Evolutionary conservation across 2,329 filamentous ascomycete species (phyloP).

Genomic region (Alternaria arbusti): DNA sequence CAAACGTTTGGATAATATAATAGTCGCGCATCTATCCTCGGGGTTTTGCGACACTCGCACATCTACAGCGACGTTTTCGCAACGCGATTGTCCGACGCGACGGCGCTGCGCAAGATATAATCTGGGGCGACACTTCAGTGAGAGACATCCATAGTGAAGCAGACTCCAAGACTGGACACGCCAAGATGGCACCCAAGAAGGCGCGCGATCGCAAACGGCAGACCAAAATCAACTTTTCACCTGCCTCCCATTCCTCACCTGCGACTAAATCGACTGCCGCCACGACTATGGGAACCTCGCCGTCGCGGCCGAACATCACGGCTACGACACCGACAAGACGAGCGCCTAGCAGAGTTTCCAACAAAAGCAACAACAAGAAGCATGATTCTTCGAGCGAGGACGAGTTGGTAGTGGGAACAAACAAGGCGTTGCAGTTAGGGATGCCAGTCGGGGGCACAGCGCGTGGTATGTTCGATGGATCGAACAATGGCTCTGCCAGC

Average conservation of each 20-base stretch:
- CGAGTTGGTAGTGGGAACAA: constrained; percentile 24
- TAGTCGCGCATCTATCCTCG: not conserved
- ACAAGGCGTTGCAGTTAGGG: constrained; percentile 24
- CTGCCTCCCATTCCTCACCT: constrained; percentile 50
- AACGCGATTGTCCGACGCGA: constrained; percentile 10
- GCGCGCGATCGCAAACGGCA: constrained; percentile 43
- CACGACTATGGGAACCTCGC: constrained; percentile 6
- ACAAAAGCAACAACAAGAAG: constrained; percentile 1
- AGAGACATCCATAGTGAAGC: constrained; percentile 1
- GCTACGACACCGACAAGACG: constrained; percentile 25
- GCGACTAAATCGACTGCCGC: constrained; percentile 18
- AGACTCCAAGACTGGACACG: not conserved
- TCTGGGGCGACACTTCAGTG: not conserved
- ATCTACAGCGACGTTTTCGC: not conserved
- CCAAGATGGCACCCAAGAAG: constrained; percentile 35
- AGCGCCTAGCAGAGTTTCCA: constrained; percentile 18
- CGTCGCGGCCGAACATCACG: constrained; percentile 12
- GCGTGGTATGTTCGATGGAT: constrained; percentile 36
- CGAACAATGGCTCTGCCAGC: constrained; percentile 15
- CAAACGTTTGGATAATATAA: not conserved
- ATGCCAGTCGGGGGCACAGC: constrained; percentile 21
- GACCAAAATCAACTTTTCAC: constrained; percentile 53
- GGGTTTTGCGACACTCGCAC: not conserved
- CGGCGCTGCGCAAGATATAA: not conserved
- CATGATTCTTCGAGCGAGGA: constrained; percentile 33